phyloP scores from a whole-genome alignment of 176 grass and related monocot genomes.

The Zoysia pacifica region DNA sequence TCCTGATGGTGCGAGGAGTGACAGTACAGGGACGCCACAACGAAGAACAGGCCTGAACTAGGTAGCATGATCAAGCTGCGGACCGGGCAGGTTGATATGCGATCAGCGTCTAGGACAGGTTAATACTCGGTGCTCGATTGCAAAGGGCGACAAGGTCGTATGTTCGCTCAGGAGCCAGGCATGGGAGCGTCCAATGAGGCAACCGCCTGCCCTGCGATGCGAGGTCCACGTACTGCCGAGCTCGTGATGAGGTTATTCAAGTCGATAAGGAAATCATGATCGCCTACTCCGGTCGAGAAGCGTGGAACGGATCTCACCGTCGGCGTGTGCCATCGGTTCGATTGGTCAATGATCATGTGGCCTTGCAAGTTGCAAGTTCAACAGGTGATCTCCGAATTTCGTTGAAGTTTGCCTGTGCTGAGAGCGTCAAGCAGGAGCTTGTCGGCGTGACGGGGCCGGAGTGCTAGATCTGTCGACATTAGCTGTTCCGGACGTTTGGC shows the following conservation, averaged over 20 bases:
- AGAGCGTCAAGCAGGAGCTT: background rate
- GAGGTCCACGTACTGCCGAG: conserved; percentile 11
- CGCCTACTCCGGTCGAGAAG: conserved; percentile 12
- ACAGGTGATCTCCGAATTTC: background rate
- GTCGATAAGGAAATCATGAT: conserved; percentile 21
- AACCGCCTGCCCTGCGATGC: background rate
- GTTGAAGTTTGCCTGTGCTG: conserved; percentile 6
- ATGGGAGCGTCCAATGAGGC: conserved; percentile 30
- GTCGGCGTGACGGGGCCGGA: background rate
- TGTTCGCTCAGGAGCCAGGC: conserved; percentile 37
- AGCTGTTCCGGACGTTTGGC: conserved; percentile 17
- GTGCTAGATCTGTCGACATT: conserved; percentile 24
- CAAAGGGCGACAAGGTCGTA: conserved; percentile 26
- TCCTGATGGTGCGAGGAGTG: too few relatives aligned
- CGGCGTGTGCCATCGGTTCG: background rate
- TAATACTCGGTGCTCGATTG: conserved; percentile 28
- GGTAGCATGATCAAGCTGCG: conserved; percentile 9
- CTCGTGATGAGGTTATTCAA: conserved; percentile 4
- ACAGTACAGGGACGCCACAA: background rate
- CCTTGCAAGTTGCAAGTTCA: background rate
- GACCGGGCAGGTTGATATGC: background rate
- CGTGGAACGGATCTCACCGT: background rate
- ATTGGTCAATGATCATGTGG: conserved; percentile 25
- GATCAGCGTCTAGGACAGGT: conserved; percentile 8
- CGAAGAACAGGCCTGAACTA: background rate